Base-by-base conservation (phyloP, 441 rosid species). In the Gossypium lobatum region DNA sequence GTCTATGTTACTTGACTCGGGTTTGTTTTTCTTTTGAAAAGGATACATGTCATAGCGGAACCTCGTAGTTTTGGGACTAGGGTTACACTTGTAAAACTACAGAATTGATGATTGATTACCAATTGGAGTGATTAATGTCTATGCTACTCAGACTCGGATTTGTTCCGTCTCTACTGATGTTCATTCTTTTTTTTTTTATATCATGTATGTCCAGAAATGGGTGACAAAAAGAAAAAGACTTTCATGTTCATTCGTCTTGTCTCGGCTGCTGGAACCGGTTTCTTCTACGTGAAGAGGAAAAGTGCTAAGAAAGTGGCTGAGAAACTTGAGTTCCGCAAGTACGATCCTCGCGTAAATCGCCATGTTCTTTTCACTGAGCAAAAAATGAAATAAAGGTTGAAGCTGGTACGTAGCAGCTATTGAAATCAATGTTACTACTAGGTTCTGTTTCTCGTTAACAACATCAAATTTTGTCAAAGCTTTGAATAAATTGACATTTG, bases 261-360 rank as follows among this genome's bases (percentile, higher is more conserved):
- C 23, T 95, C 99, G 0, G 92, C 96, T 42, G 99, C 99, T 13
- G 98, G 99, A 63, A 95, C 96, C 17, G 99, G 97, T 18, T 95
- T 95, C 88, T 95, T 95, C 86, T 93, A 91, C 53, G 99, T 90
- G 60, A 89, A 92, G 88, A 86, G 86, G 89, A 95, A 93, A 88
- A 95, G 96, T 75, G 81, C 89, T 3, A 88, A 91, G 76, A 89
- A 87, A 65, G 80, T 90, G 39, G 74, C 80, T n/a, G 98, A 95
- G 86, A 93, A 95, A 81, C 97, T 95, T 14, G 98, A 95, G 84
- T 95, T 93, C 72, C 88, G 97, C 18, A 95, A 95, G 69, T 95
- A 87, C 31, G 99, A 93, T 73, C 99, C 97, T 45, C 87, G 96
- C 2, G 98, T 95, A 21, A 91, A 91, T 75, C 93, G 96, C 25